Evolutionary conservation across 2,329 filamentous ascomycete species (phyloP), one percentile per base, ranked within the genome.

Genomic region (Achaetomium macrosporum): DNA sequence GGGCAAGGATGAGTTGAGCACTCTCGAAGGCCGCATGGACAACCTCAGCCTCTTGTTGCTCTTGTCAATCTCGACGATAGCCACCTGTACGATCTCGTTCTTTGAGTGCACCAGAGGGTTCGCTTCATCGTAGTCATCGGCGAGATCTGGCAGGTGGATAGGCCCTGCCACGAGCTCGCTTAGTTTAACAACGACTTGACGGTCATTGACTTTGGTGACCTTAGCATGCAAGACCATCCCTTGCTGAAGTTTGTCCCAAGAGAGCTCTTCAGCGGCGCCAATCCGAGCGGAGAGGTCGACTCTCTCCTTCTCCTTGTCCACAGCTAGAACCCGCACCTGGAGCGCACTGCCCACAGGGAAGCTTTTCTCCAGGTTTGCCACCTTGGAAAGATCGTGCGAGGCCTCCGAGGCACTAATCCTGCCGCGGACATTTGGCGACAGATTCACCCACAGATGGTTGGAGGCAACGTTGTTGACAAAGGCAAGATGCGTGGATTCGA

Each of bases 311-410:
- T 81, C 76, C 31, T 78, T 68, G 66, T 97, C 85, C 3, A 96
- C 82, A 2, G 78, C 76, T 50, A 87, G 83, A 17, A 96, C 90
- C 25, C 84, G 84, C 11, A 91, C 88, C 66, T 83, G 86, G 42
- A 99, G 71, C 5, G 90, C 93, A 42, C 87, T 93, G n/a, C 93
- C 93, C 37, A 96, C 69, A 0, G 93, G 92, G 69, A 95, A 97
- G 69, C 89, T 88, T 57, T 81, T 78, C 44, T 83, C 78, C 3
- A 96, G 72, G 62, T 96, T 82, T 31, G 85, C 81, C 35, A 96
- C 74, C 50, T 88, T 77, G 8, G 90, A 87, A 43, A 95, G 73
- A 67, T 97, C 90, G 63, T 96, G 88, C 0, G 90, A 90, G 9
- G 93, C 82, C 64, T 97, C 91, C 68, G 93, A 83, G 57, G 87